phyloP scores from a whole-genome alignment of 1,284 basidiomycete species.

The Puccinia triticina region DNA sequence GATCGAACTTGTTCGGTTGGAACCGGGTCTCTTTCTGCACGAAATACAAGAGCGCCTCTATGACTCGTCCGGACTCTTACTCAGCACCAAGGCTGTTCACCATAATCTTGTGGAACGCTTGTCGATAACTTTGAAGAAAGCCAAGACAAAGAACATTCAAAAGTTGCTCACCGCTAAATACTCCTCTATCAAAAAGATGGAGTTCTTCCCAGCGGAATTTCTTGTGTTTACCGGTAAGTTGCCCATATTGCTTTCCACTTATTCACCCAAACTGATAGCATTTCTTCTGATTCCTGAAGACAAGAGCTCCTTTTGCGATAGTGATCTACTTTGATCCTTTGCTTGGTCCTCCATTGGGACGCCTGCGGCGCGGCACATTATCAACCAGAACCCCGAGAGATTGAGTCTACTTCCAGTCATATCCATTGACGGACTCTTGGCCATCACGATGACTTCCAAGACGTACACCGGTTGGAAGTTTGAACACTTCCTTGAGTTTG shows the following conservation, averaged over 20 bases:
- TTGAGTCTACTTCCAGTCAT: slow-evolving; percentile 14
- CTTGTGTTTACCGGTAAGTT: slow-evolving; percentile 22
- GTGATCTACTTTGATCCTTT: neutral
- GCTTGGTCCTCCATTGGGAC: neutral
- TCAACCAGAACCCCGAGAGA: neutral
- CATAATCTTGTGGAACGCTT: too few species aligned
- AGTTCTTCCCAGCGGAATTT: too few species aligned
- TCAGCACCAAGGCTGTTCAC: too few species aligned
- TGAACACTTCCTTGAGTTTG: slow-evolving; percentile 13
- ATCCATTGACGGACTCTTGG: slow-evolving; percentile 6
- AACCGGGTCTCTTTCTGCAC: too few species aligned
- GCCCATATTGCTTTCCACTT: neutral
- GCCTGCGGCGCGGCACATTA: neutral
- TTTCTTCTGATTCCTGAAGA: neutral
- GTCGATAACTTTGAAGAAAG: too few species aligned
- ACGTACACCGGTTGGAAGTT: slow-evolving; percentile 1
- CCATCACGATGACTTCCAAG: neutral
- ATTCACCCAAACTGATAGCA: neutral
- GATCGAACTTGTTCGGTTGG: too few species aligned
- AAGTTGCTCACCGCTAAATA: too few species aligned
- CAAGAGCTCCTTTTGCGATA: slow-evolving; percentile 1
- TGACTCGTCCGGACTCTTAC: too few species aligned
- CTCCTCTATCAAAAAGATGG: too few species aligned
- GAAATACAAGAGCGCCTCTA: too few species aligned
- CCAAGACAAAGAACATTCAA: too few species aligned